Conservation (phyloP, 139 green algal genomes). For the Chlamydomonas schloesseri region DNA sequence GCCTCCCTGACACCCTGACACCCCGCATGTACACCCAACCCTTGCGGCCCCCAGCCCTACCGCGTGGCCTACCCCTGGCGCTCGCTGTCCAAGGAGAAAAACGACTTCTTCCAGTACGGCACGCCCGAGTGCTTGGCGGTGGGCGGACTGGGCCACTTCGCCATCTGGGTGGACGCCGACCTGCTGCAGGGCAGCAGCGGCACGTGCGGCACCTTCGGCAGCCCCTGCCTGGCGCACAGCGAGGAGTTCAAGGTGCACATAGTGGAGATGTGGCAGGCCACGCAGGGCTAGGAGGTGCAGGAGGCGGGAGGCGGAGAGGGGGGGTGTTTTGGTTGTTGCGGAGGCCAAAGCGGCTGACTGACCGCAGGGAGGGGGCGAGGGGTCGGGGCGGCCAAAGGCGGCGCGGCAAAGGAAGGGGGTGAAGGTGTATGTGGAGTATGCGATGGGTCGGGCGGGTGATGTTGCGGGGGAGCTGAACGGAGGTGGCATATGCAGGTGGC, state of each 20-base stretch:
- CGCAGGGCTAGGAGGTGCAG: background rate
- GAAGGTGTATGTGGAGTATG: too few relatives aligned
- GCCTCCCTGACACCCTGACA: too few relatives aligned
- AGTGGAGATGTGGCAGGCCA: constrained; percentile 67
- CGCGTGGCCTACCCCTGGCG: constrained; percentile 68
- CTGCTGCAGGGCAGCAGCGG: constrained; percentile 66
- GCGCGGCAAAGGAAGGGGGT: too few relatives aligned
- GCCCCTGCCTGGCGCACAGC: constrained; percentile 57
- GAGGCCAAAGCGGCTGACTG: too few relatives aligned
- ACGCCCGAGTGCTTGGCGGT: constrained; percentile 70
- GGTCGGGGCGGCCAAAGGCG: too few relatives aligned
- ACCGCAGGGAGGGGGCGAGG: too few relatives aligned
- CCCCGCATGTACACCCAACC: too few relatives aligned
- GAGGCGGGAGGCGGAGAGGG: background rate
- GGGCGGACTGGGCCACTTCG: constrained; percentile 78
- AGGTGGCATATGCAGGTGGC: too few relatives aligned
- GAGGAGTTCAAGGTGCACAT: constrained; percentile 68
- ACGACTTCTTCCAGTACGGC: constrained; percentile 87
- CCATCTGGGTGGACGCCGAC: constrained; percentile 83
- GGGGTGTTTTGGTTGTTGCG: background rate
- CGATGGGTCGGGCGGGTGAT: too few relatives aligned
- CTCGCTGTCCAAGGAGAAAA: constrained; percentile 59
- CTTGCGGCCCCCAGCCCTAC: constrained; percentile 68
- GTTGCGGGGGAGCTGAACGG: too few relatives aligned
- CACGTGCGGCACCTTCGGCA: constrained; percentile 73